phyloP scores from a whole-genome alignment of 2,329 filamentous ascomycete genomes.

The Claviceps sp. region DNA sequence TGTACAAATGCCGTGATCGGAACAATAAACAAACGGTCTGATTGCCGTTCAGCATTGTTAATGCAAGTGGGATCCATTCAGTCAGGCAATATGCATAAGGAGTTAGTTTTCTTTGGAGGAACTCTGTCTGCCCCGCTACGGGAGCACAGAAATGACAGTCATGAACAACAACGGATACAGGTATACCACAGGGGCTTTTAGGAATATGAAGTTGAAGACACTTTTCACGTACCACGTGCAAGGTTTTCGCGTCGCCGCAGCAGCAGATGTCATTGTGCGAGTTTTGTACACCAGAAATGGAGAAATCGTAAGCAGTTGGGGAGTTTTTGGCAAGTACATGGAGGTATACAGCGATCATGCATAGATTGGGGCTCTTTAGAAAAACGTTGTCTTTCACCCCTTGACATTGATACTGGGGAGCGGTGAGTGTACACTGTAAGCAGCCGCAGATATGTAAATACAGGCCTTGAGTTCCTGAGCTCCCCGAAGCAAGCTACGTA shows the following conservation, averaged over 20 bases:
- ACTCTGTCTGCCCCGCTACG: neutral
- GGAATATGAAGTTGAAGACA: neutral
- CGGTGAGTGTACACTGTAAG: neutral
- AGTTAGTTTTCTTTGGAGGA: constrained; percentile 1
- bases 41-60: neutral
- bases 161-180: constrained; percentile 5
- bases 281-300: too few species aligned
- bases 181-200: constrained; percentile 7
- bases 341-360: neutral
- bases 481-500: too few species aligned
- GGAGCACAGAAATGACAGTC: constrained; percentile 1
- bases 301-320: too few species aligned
- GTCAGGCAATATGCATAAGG: neutral
- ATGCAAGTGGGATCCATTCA: neutral
- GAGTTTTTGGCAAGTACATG: too few species aligned
- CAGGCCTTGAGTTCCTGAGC: too few species aligned
- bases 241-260: neutral
- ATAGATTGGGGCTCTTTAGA: neutral
- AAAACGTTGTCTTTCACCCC: neutral
- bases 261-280: neutral
- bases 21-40: neutral
- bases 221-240: neutral
- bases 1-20: neutral
- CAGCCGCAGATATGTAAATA: neutral
- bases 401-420: neutral